These are phyloP conservation scores for Durotheca rogersii DNA, from an alignment of 495 filamentous ascomycete species.

Conservation along the genomic window DNA sequence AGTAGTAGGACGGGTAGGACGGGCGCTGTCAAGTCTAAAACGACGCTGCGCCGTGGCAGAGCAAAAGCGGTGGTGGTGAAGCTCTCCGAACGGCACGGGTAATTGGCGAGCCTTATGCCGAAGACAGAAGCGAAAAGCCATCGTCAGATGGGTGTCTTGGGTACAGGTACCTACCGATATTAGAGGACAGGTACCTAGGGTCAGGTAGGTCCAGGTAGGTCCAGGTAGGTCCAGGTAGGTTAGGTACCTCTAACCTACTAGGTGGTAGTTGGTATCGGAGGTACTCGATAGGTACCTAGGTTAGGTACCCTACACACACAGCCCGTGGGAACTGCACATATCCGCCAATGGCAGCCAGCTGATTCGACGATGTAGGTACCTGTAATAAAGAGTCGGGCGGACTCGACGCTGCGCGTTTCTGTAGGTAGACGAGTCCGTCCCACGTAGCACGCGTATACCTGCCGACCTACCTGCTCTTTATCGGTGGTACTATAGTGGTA, in stretches of 20 bases:
- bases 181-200: too few relatives aligned
- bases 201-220: too few relatives aligned
- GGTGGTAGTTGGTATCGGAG: too few relatives aligned
- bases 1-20: too few relatives aligned
- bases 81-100: slow-evolving; percentile 16
- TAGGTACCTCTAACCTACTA: too few relatives aligned
- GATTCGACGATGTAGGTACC: too few relatives aligned
- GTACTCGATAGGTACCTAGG: too few relatives aligned
- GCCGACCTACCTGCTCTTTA: not conserved
- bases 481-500: not conserved
- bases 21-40: slow-evolving; percentile 18
- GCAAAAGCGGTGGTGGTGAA: slow-evolving; percentile 25
- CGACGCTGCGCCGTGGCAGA: slow-evolving; percentile 13
- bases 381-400: slow-evolving; percentile 10
- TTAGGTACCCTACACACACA: too few relatives aligned
- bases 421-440: not conserved
- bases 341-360: too few relatives aligned
- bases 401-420: not conserved
- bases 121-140: slow-evolving; percentile 20
- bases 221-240: slow-evolving; percentile 3
- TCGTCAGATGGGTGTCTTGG: slow-evolving; percentile 29
- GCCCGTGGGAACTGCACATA: too few relatives aligned
- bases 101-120: slow-evolving; percentile 13
- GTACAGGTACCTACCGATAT: too few relatives aligned
- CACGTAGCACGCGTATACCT: not conserved